A percentile compares a stretch with the other conserved stretches of the same genome.
Evolutionary conservation across 768 basidiomycete genomes (phyloP).

Genomic region (Lentinula edodes): DNA sequence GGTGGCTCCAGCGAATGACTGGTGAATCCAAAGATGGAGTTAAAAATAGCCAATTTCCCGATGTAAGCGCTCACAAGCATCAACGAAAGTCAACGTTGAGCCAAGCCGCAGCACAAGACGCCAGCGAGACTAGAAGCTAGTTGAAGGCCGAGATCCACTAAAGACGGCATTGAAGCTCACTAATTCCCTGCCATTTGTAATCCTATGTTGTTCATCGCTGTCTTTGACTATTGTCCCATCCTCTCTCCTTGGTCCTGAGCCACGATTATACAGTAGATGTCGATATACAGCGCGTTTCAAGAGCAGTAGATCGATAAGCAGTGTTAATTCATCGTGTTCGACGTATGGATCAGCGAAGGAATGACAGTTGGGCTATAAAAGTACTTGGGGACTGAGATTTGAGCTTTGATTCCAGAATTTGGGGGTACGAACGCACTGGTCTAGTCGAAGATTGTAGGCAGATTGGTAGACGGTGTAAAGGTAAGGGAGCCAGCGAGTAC

Average conservation of each 20-base stretch:
- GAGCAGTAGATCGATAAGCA: conserved; percentile 76
- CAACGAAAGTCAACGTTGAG: conserved; percentile 50
- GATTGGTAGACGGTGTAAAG: conserved; percentile 83
- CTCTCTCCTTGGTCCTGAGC: conserved; percentile 53
- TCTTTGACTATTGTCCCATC: conserved; percentile 11
- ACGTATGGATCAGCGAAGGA: conserved; percentile 83
- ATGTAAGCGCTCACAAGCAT: conserved; percentile 56
- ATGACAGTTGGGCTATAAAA: conserved; percentile 46
- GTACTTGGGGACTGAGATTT: not conserved
- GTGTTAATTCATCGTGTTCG: conserved; percentile 70
- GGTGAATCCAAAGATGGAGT: not conserved
- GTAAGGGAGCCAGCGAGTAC: conserved; percentile 56
- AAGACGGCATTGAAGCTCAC: conserved; percentile 12
- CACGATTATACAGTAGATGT: conserved; percentile 79
- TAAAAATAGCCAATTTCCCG: not conserved
- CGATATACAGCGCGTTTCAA: conserved; percentile 78
- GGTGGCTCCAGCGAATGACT: conserved; percentile 80
- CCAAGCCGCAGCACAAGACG: conserved; percentile 55
- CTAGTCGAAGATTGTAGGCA: conserved; percentile 70
- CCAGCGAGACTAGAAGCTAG: conserved; percentile 48
- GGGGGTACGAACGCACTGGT: conserved; percentile 66
- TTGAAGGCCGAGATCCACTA: not conserved
- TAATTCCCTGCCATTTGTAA: conserved; percentile 16
- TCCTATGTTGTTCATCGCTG: conserved; percentile 7
- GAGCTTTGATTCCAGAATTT: conserved; percentile 1